Base-by-base conservation (phyloP, 179 eudicot genomes). In the Spergularia azorica region DNA sequence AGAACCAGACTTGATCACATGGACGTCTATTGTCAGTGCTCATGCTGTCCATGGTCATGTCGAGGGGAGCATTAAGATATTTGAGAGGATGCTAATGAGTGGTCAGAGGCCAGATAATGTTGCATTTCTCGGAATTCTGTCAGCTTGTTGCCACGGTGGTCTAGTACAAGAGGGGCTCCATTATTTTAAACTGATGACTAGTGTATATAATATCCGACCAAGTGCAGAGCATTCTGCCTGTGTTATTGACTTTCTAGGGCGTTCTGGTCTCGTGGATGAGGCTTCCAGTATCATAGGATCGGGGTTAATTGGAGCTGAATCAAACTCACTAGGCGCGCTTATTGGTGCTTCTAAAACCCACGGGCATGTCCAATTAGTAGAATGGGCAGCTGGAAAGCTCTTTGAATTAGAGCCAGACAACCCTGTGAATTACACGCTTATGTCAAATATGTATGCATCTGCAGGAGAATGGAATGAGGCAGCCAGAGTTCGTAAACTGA, bases 101-200 rank as follows among this genome's bases (percentile, higher is more conserved):
- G 79, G 85, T 54, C 18, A 76, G 18, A 85, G 10, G 71, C 91
- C 87, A 5, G 93, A 89, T 77, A 52, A 72, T 56, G 43, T 89
- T 60, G 80, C 84, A 21, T 86, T 88, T 82, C 85, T 89, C n/a
- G 81, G 80, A 38, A 83, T 89, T 63, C 84, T 89, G 67, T 83
- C 93, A 76, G 88, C 91, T 11, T 87, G 93, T 63, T 78, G 79
- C 76, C 90, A 89, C 60, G 89, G 84, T n/a, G 91, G 88, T 56
- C 79, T 78, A 36, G 75, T 86, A 70, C 70, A 46, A 11, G 82
- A 86, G 57, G 93, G 91, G 38, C 78, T 89, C 56, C 79, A 54
- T 58, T 89, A 81, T 77, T 89, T 88, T 64, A 79, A 63, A 17
- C 74, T 82, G 63, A 89, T 88, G 91, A 72, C 80, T 46, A 71